Base-by-base conservation (phyloP, 1,139 yeast species). In the Yamadazyma atlantica region DNA sequence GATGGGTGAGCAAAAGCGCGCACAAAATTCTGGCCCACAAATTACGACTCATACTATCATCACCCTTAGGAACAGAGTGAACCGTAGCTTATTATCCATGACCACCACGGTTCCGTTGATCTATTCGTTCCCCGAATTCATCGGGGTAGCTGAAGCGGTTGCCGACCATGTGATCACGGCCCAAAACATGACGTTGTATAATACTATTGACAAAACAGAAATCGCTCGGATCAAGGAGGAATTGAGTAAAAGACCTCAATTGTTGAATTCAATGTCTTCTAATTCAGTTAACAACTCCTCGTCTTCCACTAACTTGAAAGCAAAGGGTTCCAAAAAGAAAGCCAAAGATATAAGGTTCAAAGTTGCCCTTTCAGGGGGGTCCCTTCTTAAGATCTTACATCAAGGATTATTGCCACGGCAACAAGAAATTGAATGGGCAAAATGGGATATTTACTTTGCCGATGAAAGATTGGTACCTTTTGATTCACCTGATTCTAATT, bases 381-480 rank as follows among this genome's bases (percentile, higher is more conserved):
- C 96, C 5, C 73, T 92, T 46, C 81, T 92, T 45, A 82, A 85
- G 45, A 95, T 90, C 37, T 71, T 92, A 40, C 79, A 85, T 46
- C 90, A 90, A 61, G 97, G 97, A 11, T 70, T 92, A 45, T 65
- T 90, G 41, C 28, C 46, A n/a, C 74, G 95, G 53, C 65, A 65
- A 41, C 73, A 75, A 35, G 89, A 81, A 47, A 82, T 92, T 29
- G 82, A 81, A 49, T 92, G 97, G 97, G 84, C 80, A 39, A 85
- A 82, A 57, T 92, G 98, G 98, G 96, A 92, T 57, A 80, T 92
- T 41, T 92, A 87, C 62, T 90, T 92, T 68, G 96, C 97, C 15
- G 98, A 92, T 62, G 98, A 92, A 67, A 79, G 98, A 60, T 70
- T 92, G 46, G 98, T 92, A 33, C 95, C 96, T 34, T 86, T 89